Evolutionary conservation across 192 early-diverging fungal genomes (phyloP).

Genomic region (Entomortierella lignicola): DNA sequence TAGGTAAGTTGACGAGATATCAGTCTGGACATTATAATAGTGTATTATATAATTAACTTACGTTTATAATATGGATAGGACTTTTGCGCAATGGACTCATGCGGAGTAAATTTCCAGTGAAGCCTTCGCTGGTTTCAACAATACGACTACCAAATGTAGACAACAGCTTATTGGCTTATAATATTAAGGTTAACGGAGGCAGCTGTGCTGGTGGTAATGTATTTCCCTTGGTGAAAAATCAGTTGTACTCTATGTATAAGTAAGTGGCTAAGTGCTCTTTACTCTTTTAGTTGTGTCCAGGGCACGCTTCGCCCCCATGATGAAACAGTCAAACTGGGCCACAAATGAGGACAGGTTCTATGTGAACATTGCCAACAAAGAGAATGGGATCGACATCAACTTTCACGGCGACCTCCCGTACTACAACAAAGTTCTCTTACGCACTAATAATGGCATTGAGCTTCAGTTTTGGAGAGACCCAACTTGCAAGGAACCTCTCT

Average conservation of each 20-base stretch:
- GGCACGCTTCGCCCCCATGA: slow-evolving; percentile 57
- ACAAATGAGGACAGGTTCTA: slow-evolving; percentile 67
- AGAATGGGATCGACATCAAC: slow-evolving; percentile 52
- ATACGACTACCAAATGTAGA: slow-evolving; percentile 63
- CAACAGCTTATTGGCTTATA: slow-evolving; percentile 63
- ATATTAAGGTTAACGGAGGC: slow-evolving; percentile 55
- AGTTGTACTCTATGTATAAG: not conserved
- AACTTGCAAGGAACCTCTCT: slow-evolving; percentile 54
- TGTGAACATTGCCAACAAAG: slow-evolving; percentile 52
- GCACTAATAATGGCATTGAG: slow-evolving; percentile 52
- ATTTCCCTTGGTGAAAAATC: not conserved
- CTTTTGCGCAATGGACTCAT: slow-evolving; percentile 39
- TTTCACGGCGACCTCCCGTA: slow-evolving; percentile 66
- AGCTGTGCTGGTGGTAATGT: slow-evolving; percentile 43
- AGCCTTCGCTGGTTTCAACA: slow-evolving; percentile 43
- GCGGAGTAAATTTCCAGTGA: slow-evolving; percentile 16
- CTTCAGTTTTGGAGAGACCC: slow-evolving; percentile 69
- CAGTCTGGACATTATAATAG: too few relatives aligned
- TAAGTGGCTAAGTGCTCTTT: too few relatives aligned
- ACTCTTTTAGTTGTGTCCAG: too few relatives aligned
- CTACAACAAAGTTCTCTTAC: slow-evolving; percentile 18
- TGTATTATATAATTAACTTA: not conserved
- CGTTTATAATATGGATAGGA: slow-evolving; percentile 1
- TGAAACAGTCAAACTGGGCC: slow-evolving; percentile 65
- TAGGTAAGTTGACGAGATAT: slow-evolving; percentile 28